Base-by-base conservation (phyloP, 805 yeast genomes). In the Candida golubevii region DNA sequence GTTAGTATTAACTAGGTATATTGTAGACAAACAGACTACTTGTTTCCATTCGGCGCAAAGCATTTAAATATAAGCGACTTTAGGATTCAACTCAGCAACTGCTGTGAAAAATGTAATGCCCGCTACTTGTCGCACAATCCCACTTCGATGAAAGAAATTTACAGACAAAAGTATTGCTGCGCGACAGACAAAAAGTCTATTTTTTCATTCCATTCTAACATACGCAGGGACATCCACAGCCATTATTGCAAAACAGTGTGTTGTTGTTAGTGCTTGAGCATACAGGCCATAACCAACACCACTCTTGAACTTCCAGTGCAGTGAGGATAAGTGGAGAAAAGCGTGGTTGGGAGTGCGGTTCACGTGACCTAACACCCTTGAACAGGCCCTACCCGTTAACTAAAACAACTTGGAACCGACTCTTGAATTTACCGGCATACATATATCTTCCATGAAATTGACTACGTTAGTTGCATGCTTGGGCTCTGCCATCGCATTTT, bases 161-260 rank as follows among this genome's bases (percentile, higher is more conserved):
- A 18, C 5, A 5, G 23, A 18, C n/a, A 18, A 18, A 3, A 18
- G 6, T 10, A 8, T 8, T 27, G 29, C 31, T 10, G n/a, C 32
- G 32, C 32, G 10, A 12, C 10, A 29, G n/a, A 6, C 32, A 12
- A 29, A 29, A 3, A 32, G 15, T 12, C 34, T 8, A 29, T 18
- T 11, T 28, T 5, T 9, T 11, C 13, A 28, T 28, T 28, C 9
- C 13, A 32, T 32, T 2, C 34, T 11, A 6, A 54, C 57, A 33
- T 54, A 54, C 57, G 55, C 56, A 36, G 56, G 57, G 28, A 54
- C 52, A 37, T 54, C 57, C 40, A 44, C 57, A 12, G 53, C 46
- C 55, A 52, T 51, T 28, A 15, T 38, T 12, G 27, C 7, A n/a
- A 36, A 30, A 10, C 26, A 35, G 27, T 11, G 15, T 9, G n/a